phyloP scores from a whole-genome alignment of 2,329 filamentous ascomycete species.

The Periglandula ipomoeae region DNA sequence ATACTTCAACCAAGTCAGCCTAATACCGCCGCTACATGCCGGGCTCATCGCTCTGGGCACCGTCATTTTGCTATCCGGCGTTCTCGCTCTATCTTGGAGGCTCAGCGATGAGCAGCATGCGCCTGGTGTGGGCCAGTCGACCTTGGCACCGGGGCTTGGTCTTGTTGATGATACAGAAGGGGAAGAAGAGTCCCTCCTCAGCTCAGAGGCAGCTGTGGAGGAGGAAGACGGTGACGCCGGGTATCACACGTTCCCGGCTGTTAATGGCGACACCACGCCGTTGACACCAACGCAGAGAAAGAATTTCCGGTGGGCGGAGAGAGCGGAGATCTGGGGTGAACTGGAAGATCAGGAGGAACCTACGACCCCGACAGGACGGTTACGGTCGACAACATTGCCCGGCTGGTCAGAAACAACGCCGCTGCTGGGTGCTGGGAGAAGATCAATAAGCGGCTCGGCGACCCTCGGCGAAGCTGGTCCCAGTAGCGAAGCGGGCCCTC shows the following conservation, averaged over 20 bases:
- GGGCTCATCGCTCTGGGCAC: constrained; percentile 81
- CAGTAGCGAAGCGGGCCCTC: constrained; percentile 21
- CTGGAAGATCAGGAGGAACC: constrained; percentile 62
- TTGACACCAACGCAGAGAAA: constrained; percentile 35
- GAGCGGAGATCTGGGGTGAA: constrained; percentile 79
- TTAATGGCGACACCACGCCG: constrained; percentile 27
- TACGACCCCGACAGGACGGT: constrained; percentile 29
- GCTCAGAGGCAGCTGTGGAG: constrained; percentile 33
- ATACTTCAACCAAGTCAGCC: constrained; percentile 84
- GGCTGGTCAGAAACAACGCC: constrained; percentile 30
- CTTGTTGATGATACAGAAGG: constrained; percentile 61
- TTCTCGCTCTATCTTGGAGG: constrained; percentile 88
- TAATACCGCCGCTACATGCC: constrained; percentile 67
- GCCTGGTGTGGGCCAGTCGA: constrained; percentile 53
- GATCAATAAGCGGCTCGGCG: constrained; percentile 21
- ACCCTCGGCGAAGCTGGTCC: constrained; percentile 18
- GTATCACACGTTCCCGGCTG: constrained; percentile 39
- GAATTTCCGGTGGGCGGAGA: constrained; percentile 53
- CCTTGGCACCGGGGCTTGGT: constrained; percentile 73
- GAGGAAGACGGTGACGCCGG: constrained; percentile 30
- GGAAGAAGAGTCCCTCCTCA: constrained; percentile 48
- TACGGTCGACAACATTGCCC: constrained; percentile 41
- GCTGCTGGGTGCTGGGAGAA: constrained; percentile 25
- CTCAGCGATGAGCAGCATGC: constrained; percentile 67
- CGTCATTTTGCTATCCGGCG: constrained; percentile 73